Evolutionary conservation across 1,284 basidiomycete genomes (phyloP).

Genomic region (Marasmius tenuissimus): DNA sequence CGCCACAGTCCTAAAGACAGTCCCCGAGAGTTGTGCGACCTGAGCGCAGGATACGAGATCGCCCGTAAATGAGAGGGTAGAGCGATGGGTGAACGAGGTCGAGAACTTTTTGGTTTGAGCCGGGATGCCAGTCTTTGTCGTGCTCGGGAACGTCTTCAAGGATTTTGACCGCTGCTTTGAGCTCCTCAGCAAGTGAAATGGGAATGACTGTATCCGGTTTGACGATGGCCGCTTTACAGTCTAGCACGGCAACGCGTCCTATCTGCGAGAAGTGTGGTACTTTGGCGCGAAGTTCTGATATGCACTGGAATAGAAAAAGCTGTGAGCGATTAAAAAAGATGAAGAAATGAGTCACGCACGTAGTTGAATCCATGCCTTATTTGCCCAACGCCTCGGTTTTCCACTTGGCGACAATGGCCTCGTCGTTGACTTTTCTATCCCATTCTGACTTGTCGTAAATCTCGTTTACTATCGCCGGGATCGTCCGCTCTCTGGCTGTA

Average conservation of each 20-base stretch:
- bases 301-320: neutral
- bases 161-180: slow-evolving; percentile 18
- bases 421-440: neutral
- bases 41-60: neutral
- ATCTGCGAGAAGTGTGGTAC: neutral
- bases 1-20: neutral
- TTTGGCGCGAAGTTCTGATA: neutral
- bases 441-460: neutral
- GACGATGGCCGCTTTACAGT: neutral
- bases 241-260: neutral
- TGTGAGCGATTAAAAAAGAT: neutral
- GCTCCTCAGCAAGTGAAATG: neutral
- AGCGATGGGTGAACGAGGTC: slow-evolving; percentile 44
- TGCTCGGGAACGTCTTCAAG: slow-evolving; percentile 39
- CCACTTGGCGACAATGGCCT: neutral
- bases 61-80: slow-evolving; percentile 38
- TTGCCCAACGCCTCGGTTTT: neutral
- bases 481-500: neutral
- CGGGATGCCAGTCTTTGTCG: slow-evolving; percentile 47
- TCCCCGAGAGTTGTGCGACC: slow-evolving; percentile 3
- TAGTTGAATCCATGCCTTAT: neutral
- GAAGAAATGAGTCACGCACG: neutral
- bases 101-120: slow-evolving; percentile 40
- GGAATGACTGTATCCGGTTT: neutral
- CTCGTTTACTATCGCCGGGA: neutral